These are phyloP conservation scores for Castanopsis chinensis DNA, from an alignment of 306 rosid genomes.

Conservation along the genomic window DNA sequence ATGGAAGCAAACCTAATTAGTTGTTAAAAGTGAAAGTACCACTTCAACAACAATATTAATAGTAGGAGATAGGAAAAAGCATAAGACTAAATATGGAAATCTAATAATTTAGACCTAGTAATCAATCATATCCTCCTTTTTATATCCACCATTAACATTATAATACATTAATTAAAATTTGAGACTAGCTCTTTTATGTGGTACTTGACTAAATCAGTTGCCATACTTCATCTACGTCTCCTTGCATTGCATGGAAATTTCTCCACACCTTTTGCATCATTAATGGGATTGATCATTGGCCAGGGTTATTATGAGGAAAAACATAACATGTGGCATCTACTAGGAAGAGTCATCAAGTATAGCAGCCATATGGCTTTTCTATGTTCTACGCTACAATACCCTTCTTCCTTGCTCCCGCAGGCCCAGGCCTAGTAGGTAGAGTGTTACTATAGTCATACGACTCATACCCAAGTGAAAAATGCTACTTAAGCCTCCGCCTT, in stretches of 20 bases:
- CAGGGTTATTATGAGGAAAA: not conserved
- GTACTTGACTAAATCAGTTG: too few relatives aligned
- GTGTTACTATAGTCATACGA: too few relatives aligned
- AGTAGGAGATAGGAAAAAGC: too few relatives aligned
- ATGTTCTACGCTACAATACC: too few relatives aligned
- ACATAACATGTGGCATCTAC: not conserved
- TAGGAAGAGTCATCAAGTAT: too few relatives aligned
- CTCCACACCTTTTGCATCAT: not conserved
- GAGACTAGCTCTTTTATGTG: too few relatives aligned
- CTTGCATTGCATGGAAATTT: not conserved
- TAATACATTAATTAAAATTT: too few relatives aligned
- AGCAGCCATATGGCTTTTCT: not conserved
- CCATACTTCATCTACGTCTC: not conserved
- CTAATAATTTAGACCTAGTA: not conserved
- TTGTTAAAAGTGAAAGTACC: not conserved
- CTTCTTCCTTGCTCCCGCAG: too few relatives aligned
- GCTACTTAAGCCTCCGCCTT: too few relatives aligned
- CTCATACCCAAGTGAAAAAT: too few relatives aligned
- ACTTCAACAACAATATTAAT: not conserved
- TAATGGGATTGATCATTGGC: constrained; percentile 11
- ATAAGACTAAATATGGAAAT: not conserved
- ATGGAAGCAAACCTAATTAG: not conserved
- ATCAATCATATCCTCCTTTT: not conserved
- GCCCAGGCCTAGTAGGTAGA: accelerated
- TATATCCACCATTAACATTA: too few relatives aligned